phyloP scores from a whole-genome alignment of 805 yeast species.

The Priceomyces carsonii region DNA sequence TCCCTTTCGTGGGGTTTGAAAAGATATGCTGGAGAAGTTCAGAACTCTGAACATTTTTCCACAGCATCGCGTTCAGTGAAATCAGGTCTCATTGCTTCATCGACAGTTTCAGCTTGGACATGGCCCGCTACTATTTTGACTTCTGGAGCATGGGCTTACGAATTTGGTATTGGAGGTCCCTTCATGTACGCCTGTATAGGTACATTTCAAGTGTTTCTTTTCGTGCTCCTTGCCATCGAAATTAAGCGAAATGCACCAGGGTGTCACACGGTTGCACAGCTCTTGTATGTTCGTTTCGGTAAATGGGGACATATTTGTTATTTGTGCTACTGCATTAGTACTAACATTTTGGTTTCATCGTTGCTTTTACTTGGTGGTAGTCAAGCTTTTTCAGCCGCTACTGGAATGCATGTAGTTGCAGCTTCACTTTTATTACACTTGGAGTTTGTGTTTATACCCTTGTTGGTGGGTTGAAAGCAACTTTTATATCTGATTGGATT shows the following conservation, averaged over 20 bases:
- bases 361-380: slow-evolving; percentile 51
- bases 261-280: slow-evolving; percentile 32
- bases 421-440: slow-evolving; percentile 23
- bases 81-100: slow-evolving; percentile 17
- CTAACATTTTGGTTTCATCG: slow-evolving; percentile 22
- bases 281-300: slow-evolving; percentile 29
- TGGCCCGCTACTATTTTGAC: slow-evolving; percentile 27
- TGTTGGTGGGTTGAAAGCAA: slow-evolving; percentile 26
- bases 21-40: slow-evolving; percentile 12
- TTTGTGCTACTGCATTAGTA: slow-evolving; percentile 22
- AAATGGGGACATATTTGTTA: slow-evolving; percentile 24
- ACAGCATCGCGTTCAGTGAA: slow-evolving; percentile 17
- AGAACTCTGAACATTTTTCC: slow-evolving; percentile 17
- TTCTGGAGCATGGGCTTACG: slow-evolving; percentile 20
- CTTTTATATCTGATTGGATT: slow-evolving; percentile 26
- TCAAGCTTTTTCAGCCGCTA: slow-evolving; percentile 70
- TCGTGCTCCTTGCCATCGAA: slow-evolving; percentile 33
- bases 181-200: slow-evolving; percentile 27
- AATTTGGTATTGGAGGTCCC: slow-evolving; percentile 22
- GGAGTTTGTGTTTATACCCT: slow-evolving; percentile 24
- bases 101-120: slow-evolving; percentile 27
- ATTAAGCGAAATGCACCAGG: slow-evolving; percentile 31
- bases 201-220: slow-evolving; percentile 30
- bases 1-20: slow-evolving; percentile 14
- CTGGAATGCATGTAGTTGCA: slow-evolving; percentile 60